phyloP scores from a whole-genome alignment of 345 rosid species.

The Xanthoceras sorbifolium region DNA sequence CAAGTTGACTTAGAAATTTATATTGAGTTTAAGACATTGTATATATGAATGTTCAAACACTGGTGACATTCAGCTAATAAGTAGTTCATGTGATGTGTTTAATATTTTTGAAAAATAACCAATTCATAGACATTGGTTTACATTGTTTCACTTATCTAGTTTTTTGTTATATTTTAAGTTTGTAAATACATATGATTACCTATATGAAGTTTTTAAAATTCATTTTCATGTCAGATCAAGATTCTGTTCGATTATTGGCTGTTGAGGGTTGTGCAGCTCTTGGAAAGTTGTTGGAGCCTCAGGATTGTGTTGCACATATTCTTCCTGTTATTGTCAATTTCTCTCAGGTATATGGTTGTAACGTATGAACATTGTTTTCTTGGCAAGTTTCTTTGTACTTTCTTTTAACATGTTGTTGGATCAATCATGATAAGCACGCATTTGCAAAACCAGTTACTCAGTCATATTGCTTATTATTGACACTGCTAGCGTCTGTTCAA shows the following conservation, averaged over 20 bases:
- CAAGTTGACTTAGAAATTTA: background rate
- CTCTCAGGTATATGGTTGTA: slow-evolving; percentile 65
- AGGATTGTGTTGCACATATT: slow-evolving; percentile 84
- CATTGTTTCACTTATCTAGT: slow-evolving; percentile 9
- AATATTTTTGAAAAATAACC: background rate
- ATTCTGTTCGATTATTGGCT: slow-evolving; percentile 92
- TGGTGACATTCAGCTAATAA: background rate
- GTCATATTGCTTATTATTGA: background rate
- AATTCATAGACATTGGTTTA: background rate
- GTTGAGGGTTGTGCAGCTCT: slow-evolving; percentile 98
- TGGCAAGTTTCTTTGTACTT: slow-evolving; percentile 8
- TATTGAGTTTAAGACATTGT: background rate
- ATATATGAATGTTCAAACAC: background rate
- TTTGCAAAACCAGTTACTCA: background rate
- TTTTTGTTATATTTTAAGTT: slow-evolving; percentile 7
- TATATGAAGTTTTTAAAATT: background rate
- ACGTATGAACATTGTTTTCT: background rate
- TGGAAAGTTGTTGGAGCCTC: slow-evolving; percentile 93
- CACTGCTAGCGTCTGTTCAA: background rate
- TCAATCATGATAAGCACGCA: background rate
- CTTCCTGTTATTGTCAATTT: slow-evolving; percentile 92
- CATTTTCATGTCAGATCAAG: slow-evolving; percentile 65
- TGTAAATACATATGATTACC: background rate
- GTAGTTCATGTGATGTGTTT: background rate
- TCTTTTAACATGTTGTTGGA: background rate